Evolutionary conservation across 441 rosid genomes (phyloP), one percentile per base, ranked within the genome.

Genomic region (Manihot esculenta): DNA sequence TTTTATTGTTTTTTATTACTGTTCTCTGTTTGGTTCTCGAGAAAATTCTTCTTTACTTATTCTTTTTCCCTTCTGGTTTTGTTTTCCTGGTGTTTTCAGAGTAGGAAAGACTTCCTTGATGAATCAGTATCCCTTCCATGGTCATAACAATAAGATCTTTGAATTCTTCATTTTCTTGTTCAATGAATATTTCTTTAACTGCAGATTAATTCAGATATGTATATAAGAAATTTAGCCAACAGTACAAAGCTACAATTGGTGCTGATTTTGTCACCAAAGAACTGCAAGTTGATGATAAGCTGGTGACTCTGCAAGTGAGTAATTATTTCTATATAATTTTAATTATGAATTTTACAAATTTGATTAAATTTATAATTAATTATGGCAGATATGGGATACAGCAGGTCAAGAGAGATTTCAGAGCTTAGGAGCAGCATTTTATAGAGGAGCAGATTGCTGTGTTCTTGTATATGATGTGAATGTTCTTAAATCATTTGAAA

Each of bases 261-360:
- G 98, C 94, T 53, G 98, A 93, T 82, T 93, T 93, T 74, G 94
- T 91, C 24, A 93, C 98, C 66, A 93, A 89, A 79, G 98, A 93
- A 66, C 87, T 93, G 59, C 98, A 86, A 71, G 80, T 93, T 71
- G 98, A 89, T 47, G 98, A 91, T 59, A 81, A 84, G 79, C 84
- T 84, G 33, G 92, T 93, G 70, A 93, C 98, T n/a, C 82, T 91
- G 18, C 98, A 93, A 41, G 97, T 90, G 69, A 64, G 86, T 74
- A 54, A 73, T 0, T 38, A 5, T 5, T 38, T 0, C 41, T n/a
- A n/a, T n/a, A n/a, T n/a, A n/a, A n/a, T n/a, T n/a, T n/a, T n/a
- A n/a, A n/a, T n/a, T n/a, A n/a, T n/a, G n/a, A n/a, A n/a, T n/a
- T n/a, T n/a, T n/a, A n/a, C n/a, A n/a, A n/a, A n/a, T n/a, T n/a